These are phyloP conservation scores for Fusarium subtropicale DNA, from an alignment of 2,329 filamentous ascomycete genomes.

Conservation along the genomic window DNA sequence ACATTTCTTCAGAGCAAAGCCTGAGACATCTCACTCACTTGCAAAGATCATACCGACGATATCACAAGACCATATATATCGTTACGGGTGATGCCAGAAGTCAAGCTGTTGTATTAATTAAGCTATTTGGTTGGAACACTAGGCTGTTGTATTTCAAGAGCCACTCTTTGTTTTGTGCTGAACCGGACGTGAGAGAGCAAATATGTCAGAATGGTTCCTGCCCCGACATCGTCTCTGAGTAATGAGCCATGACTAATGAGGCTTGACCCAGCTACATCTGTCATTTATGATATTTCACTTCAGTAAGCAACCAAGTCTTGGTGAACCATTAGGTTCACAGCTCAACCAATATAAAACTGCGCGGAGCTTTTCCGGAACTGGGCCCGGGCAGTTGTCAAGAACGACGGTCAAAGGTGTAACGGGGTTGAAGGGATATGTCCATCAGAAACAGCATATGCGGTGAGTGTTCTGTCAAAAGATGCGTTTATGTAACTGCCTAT, in stretches of 20 bases:
- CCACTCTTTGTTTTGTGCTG: not conserved
- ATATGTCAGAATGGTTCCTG: not conserved
- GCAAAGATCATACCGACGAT: not conserved
- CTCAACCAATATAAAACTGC: not conserved
- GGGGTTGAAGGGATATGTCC: not conserved
- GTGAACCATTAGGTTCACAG: not conserved
- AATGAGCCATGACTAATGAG: not conserved
- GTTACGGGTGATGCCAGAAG: not conserved
- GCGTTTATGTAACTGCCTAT: not conserved
- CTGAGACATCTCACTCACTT: not conserved
- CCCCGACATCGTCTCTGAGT: not conserved
- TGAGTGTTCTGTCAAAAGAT: not conserved
- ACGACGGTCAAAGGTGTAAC: not conserved
- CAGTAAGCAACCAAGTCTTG: not conserved
- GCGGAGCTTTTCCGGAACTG: not conserved
- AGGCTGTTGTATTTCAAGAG: not conserved
- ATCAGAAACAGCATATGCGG: not conserved
- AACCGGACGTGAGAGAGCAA: not conserved
- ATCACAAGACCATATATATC: not conserved
- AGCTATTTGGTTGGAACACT: not conserved
- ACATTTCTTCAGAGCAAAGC: not conserved
- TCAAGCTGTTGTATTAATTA: not conserved
- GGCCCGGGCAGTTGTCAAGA: not conserved
- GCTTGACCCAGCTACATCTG: not conserved
- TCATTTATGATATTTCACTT: constrained; percentile 14